These are phyloP conservation scores for Phytophthora pistaciae DNA, from an alignment of 352 stramenopile genomes.

Conservation along the genomic window DNA sequence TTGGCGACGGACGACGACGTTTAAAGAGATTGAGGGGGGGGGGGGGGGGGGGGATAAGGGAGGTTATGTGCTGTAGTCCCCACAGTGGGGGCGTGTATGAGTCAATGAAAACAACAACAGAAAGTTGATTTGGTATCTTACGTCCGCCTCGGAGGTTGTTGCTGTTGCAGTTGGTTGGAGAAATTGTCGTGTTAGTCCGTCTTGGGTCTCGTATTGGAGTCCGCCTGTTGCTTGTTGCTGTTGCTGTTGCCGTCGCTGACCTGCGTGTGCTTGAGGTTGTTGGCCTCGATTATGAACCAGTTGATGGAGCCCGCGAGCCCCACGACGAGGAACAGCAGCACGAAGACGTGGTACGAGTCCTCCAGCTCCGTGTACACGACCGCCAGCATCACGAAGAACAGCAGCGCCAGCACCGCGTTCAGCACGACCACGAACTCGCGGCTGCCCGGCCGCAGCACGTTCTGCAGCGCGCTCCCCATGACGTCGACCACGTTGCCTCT, in stretches of 20 bases:
- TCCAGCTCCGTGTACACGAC: constrained; percentile 87
- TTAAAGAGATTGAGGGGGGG: constrained; percentile 16
- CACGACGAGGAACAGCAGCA: constrained; percentile 87
- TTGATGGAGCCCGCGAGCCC: constrained; percentile 88
- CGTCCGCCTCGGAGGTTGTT: background rate
- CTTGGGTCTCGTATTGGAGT: constrained; percentile 43
- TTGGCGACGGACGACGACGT: constrained; percentile 62
- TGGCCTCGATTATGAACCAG: constrained; percentile 86
- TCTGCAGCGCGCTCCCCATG: constrained; percentile 47
- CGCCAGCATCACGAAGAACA: constrained; percentile 78
- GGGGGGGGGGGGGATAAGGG: background rate
- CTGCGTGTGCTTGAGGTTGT: constrained; percentile 63
- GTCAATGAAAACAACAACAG: constrained; percentile 12
- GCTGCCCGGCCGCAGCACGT: constrained; percentile 70
- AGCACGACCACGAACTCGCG: constrained; percentile 78
- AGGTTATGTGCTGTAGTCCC: background rate
- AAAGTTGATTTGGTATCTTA: constrained; percentile 8
- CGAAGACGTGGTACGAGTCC: constrained; percentile 84
- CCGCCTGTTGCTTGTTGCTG: constrained; percentile 21
- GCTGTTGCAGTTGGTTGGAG: background rate
- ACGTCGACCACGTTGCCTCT: background rate
- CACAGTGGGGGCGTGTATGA: constrained; percentile 17
- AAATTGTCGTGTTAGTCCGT: constrained; percentile 49
- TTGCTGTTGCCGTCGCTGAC: constrained; percentile 2
- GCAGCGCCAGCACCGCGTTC: constrained; percentile 73